Conservation (phyloP, 1,284 basidiomycete genomes). For the Fomitopsis palustris region DNA sequence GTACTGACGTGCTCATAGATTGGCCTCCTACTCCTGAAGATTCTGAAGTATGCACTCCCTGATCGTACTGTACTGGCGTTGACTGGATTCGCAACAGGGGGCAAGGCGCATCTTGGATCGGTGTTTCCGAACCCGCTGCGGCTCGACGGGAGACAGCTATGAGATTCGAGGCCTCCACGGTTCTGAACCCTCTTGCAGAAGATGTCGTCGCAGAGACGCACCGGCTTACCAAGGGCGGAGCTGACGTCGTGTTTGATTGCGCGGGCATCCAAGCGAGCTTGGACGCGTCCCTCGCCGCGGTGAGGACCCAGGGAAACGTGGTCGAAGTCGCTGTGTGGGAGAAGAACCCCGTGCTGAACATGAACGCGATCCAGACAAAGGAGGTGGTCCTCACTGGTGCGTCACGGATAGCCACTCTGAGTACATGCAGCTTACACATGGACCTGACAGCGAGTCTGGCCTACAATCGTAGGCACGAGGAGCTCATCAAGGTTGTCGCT, state of each 20-base stretch:
- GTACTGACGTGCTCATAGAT: constrained; percentile 12
- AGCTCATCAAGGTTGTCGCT: constrained; percentile 25
- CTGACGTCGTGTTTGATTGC: constrained; percentile 31
- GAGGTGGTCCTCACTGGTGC: constrained; percentile 25
- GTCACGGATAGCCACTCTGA: too few species aligned
- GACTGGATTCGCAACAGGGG: constrained; percentile 3
- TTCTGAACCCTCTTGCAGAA: constrained; percentile 18
- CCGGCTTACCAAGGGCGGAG: constrained; percentile 24
- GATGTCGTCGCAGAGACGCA: constrained; percentile 18
- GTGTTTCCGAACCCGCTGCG: constrained; percentile 28
- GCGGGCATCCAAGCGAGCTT: constrained; percentile 27
- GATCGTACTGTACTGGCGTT: background rate
- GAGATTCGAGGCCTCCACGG: constrained; percentile 24
- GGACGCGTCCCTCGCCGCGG: constrained; percentile 22
- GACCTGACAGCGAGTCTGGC: constrained; percentile 16
- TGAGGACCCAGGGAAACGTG: constrained; percentile 26
- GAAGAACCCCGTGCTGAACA: constrained; percentile 20
- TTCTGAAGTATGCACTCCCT: constrained; percentile 10
- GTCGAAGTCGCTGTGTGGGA: constrained; percentile 30
- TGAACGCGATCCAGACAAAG: constrained; percentile 24
- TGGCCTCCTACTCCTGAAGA: constrained; percentile 24
- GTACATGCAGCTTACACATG: background rate
- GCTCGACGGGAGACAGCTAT: constrained; percentile 24
- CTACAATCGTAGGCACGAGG: constrained; percentile 24
- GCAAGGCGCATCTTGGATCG: constrained; percentile 22